Conservation (phyloP, 192 early-diverging fungal species). For the Dimargaris cristalligena region DNA sequence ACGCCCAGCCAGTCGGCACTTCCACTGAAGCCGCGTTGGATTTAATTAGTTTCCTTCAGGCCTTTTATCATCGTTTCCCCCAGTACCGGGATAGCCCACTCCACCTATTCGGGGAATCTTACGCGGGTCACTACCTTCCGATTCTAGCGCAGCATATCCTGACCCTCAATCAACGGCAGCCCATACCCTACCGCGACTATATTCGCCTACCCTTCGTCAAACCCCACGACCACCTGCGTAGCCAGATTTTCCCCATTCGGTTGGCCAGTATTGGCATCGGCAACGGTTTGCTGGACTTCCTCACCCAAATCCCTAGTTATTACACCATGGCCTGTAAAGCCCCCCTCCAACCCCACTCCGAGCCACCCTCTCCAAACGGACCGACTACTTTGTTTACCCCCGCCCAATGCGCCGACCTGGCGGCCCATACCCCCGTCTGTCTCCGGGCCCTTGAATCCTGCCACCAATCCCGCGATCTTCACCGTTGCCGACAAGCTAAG, state of each 20-base stretch:
- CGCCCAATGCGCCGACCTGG: no score
- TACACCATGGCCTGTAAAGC: slow-evolving; percentile 23
- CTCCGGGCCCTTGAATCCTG: no score
- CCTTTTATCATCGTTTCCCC: slow-evolving; percentile 21
- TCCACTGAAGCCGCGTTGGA: slow-evolving; percentile 29
- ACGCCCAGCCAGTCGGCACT: slow-evolving; percentile 22
- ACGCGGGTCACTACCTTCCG: slow-evolving; percentile 35
- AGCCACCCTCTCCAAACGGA: slow-evolving; percentile 16
- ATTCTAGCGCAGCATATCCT: slow-evolving; percentile 24
- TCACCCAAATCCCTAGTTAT: slow-evolving; percentile 18
- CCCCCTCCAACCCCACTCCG: slow-evolving; percentile 10
- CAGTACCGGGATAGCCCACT: slow-evolving; percentile 14
- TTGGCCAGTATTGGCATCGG: slow-evolving; percentile 33
- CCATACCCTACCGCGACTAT: neutral
- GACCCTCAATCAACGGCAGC: slow-evolving; percentile 18
- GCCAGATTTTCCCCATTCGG: slow-evolving; percentile 16
- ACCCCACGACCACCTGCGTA: no score
- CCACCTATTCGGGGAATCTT: slow-evolving; percentile 35
- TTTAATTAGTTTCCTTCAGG: slow-evolving; percentile 29
- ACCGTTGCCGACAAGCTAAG: slow-evolving; percentile 12
- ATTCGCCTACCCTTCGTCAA: slow-evolving; percentile 1
- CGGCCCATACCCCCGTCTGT: no score
- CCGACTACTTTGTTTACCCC: no score
- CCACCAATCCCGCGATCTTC: no score
- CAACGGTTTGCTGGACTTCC: slow-evolving; percentile 31